These are phyloP conservation scores for Macrophomina tecta DNA, from an alignment of 2,329 filamentous ascomycete genomes.

Conservation along the genomic window DNA sequence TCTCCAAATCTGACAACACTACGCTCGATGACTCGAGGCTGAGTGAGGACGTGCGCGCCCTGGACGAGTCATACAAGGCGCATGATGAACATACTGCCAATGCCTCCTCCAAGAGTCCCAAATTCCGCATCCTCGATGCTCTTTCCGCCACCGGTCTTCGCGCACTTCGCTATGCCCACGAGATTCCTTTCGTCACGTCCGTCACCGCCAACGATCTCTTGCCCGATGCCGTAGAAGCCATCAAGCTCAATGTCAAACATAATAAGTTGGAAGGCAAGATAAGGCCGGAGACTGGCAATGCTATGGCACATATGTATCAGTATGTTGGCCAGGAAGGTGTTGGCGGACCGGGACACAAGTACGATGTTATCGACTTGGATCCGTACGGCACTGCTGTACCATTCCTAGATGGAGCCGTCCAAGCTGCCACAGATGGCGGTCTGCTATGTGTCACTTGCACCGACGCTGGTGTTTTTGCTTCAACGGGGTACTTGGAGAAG, in stretches of 20 bases:
- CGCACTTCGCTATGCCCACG: conserved; percentile 87
- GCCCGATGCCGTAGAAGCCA: conserved; percentile 75
- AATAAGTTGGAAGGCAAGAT: conserved; percentile 78
- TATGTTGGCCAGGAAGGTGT: conserved; percentile 59
- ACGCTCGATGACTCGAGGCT: background rate
- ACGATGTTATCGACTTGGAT: conserved; percentile 95
- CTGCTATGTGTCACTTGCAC: conserved; percentile 96
- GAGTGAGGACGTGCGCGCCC: conserved; percentile 8
- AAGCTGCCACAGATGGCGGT: conserved; percentile 85
- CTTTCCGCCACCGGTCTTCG: conserved; percentile 92
- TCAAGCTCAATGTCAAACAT: conserved; percentile 82
- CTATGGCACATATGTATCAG: conserved; percentile 89
- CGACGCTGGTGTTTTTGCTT: conserved; percentile 93
- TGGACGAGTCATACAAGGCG: background rate
- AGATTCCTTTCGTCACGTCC: conserved; percentile 82
- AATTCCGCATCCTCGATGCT: conserved; percentile 89
- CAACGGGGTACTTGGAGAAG: conserved; percentile 93
- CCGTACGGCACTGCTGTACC: conserved; percentile 93
- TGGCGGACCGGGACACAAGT: conserved; percentile 59
- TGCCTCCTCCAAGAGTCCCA: conserved; percentile 27
- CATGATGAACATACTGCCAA: conserved; percentile 34
- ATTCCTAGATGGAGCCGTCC: conserved; percentile 89
- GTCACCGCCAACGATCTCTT: conserved; percentile 92
- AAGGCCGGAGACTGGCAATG: conserved; percentile 77
- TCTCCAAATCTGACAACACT: conserved; percentile 33